Evolutionary conservation across 106 monocot genomes (phyloP).

Genomic region (Apostasia ramifera): DNA sequence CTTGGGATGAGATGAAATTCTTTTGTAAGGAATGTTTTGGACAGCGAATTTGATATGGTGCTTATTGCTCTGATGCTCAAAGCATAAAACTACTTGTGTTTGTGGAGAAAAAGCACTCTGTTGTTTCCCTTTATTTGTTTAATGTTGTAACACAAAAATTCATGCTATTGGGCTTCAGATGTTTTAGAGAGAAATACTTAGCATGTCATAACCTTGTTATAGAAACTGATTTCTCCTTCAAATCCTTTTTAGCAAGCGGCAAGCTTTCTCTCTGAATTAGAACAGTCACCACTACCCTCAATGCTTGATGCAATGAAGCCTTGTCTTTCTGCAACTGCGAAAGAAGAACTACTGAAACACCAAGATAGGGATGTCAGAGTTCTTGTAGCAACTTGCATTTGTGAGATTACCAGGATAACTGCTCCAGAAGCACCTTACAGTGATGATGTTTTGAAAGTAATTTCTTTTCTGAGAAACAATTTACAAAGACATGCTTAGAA

Average conservation of each 20-base stretch:
- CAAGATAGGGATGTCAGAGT: slow-evolving; percentile 84
- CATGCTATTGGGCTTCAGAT: neutral
- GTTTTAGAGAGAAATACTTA: neutral
- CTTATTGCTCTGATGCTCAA: neutral
- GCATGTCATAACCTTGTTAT: neutral
- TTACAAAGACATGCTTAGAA: neutral
- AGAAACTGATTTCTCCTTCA: neutral
- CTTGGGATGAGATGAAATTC: neutral
- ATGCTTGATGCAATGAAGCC: slow-evolving; percentile 60
- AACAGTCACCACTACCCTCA: slow-evolving; percentile 66
- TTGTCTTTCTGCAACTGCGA: slow-evolving; percentile 60
- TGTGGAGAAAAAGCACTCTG: too few relatives aligned
- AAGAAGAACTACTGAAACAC: slow-evolving; percentile 67
- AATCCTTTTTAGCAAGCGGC: slow-evolving; percentile 61
- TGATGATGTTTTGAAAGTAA: slow-evolving; percentile 85
- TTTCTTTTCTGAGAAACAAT: neutral
- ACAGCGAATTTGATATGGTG: neutral
- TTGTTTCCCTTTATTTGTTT: too few relatives aligned
- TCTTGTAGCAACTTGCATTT: slow-evolving; percentile 83
- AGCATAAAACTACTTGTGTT: neutral
- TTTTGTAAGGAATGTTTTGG: neutral
- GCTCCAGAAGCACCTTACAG: slow-evolving; percentile 95
- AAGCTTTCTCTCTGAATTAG: slow-evolving; percentile 60
- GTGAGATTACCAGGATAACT: slow-evolving; percentile 91
- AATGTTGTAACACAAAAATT: neutral